Evolutionary conservation across 2,329 filamentous ascomycete species (phyloP).

Genomic region (Helminthosporium solani): DNA sequence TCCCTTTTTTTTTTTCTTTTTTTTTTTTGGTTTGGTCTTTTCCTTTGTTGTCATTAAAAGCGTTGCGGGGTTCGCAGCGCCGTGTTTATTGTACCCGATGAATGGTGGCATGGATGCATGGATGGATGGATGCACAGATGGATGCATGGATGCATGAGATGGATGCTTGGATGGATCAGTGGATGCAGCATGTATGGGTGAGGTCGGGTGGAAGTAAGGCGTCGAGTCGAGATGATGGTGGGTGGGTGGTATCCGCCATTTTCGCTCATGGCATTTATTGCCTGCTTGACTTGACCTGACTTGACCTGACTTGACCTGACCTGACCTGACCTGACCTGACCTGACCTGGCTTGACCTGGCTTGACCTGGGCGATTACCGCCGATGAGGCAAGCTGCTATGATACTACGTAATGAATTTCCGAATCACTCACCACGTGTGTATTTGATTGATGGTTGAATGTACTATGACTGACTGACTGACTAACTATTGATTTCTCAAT

Average conservation of each 20-base stretch:
- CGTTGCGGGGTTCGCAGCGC: background rate
- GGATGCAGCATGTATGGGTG: no score
- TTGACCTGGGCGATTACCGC: background rate
- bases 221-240: background rate
- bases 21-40: background rate
- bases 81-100: background rate
- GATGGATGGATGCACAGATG: background rate
- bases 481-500: no score
- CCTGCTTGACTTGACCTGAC: background rate
- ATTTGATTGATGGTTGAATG: background rate
- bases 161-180: background rate
- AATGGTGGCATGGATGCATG: background rate
- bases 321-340: background rate
- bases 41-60: background rate
- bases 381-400: background rate
- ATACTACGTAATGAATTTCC: conserved; percentile 5
- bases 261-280: no score
- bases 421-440: conserved; percentile 1
- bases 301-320: background rate
- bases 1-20: background rate
- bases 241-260: background rate
- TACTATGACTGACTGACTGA: background rate
- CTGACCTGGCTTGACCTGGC: background rate
- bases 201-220: background rate
- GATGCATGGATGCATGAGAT: background rate